A percentile compares a stretch with the other conserved stretches of the same genome.
These are phyloP conservation scores for Fraxinus americana DNA, from an alignment of 257 asterid genomes.

Conservation along the genomic window DNA sequence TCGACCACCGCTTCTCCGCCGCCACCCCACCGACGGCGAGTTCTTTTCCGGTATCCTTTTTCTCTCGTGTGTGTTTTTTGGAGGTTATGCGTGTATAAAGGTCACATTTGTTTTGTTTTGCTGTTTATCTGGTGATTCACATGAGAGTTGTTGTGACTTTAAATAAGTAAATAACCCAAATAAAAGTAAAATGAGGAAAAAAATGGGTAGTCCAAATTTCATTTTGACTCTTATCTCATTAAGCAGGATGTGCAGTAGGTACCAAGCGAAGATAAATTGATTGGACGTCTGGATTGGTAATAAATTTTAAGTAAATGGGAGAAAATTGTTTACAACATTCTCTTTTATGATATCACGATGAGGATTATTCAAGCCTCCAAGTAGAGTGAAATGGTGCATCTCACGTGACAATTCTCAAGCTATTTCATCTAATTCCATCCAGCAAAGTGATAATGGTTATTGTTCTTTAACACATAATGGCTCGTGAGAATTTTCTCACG, in stretches of 20 bases:
- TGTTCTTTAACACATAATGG: neutral
- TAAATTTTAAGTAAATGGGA: neutral
- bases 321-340: neutral
- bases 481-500: neutral
- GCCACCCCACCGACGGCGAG: constrained; percentile 40
- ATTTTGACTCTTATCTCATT: neutral
- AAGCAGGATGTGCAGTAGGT: neutral
- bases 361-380: neutral
- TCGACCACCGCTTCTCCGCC: constrained; percentile 34
- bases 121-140: constrained; percentile 14
- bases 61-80: neutral
- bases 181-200: neutral
- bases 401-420: neutral
- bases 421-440: too few species aligned
- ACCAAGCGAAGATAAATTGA: neutral
- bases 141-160: neutral
- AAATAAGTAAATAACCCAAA: neutral
- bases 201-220: too few species aligned
- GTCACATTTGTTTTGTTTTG: neutral
- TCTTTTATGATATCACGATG: neutral
- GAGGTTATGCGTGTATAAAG: neutral
- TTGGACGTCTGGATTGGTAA: neutral
- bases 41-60: constrained; percentile 35
- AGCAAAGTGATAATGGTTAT: neutral
- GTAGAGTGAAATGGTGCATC: neutral